phyloP scores from a whole-genome alignment of 2,329 filamentous ascomycete genomes.

The Biscogniauxia marginata region DNA sequence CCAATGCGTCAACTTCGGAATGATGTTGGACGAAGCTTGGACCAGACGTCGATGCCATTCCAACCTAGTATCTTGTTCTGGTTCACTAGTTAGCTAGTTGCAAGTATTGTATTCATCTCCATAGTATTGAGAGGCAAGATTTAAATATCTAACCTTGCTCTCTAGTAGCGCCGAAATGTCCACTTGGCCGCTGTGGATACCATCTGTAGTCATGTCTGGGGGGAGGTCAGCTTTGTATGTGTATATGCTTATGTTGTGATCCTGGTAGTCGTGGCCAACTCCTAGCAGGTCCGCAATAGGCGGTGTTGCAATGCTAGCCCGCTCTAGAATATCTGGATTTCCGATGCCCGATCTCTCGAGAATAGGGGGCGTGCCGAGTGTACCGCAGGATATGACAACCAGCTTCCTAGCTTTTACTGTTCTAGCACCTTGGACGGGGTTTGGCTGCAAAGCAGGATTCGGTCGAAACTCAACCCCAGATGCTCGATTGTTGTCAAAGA shows the following conservation, averaged over 20 bases:
- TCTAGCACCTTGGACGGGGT: not conserved
- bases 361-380: not conserved
- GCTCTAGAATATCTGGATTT: conserved; percentile 23
- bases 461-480: conserved; percentile 5
- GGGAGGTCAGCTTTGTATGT: not conserved
- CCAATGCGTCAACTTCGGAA: not conserved
- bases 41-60: conserved; percentile 8
- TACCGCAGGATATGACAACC: not conserved
- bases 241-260: conserved; percentile 25
- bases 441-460: not conserved
- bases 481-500: conserved; percentile 1
- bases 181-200: not conserved
- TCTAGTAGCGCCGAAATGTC: not conserved
- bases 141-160: too few relatives aligned
- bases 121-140: too few relatives aligned
- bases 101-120: too few relatives aligned
- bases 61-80: conserved; percentile 3
- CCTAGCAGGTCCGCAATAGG: conserved; percentile 41
- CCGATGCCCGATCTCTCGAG: conserved; percentile 6
- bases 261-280: conserved; percentile 47
- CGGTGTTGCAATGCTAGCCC: conserved; percentile 24
- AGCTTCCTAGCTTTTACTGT: conserved; percentile 36
- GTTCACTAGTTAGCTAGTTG: too few relatives aligned
- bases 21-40: conserved; percentile 6
- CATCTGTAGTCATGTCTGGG: not conserved